Evolutionary conservation across 2,329 filamentous ascomycete genomes (phyloP), one percentile per base, ranked within the genome.

Genomic region (Aspergillus arachidicola): DNA sequence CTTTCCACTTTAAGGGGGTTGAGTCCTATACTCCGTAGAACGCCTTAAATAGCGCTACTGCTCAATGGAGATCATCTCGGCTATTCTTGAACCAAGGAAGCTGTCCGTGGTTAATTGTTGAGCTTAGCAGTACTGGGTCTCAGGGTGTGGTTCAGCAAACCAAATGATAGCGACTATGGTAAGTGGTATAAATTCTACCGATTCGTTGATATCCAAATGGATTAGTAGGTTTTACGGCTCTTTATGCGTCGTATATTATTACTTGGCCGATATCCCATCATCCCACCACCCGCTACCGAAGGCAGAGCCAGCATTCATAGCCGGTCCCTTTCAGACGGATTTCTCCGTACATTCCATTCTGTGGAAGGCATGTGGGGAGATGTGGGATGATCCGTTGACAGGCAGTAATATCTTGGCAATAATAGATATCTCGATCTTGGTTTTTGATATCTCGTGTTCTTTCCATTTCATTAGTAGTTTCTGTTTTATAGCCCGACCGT

Each of bases 361-460:
- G 6, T 19, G 14, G 9, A 53, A 38, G 51, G 34, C n/a, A 55
- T 55, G n/a, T 28, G 32, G 11, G 51, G 34, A 32, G 32, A 36
- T 55, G 32, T 55, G 21, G 34, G 51, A 55, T 55, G 34, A 34
- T 55, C 51, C 51, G 32, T 26, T 55, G 48, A 53, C 50, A 53
- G 28, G 26, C 21, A 55, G 38, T 32, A 6, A 51, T 34, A 32
- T 32, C 28, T 51, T 51, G 11, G 45, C 45, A 34, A 34, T 58
- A 19, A 23, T 11, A 32, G 19, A 23, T 6, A 45, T 26, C 12
- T 51, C 48, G 3, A n/a, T 16, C 14, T 19, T 11, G 26, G n/a
- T n/a, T 32, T 23, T 34, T 51, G 7, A 21, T 51, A 6, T 11
- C 14, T 51, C 21, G 46, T 19, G 14, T 28, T 50, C 5, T 14